Conservation (phyloP, 257 asterid genomes). For the Primulina tabacum region DNA sequence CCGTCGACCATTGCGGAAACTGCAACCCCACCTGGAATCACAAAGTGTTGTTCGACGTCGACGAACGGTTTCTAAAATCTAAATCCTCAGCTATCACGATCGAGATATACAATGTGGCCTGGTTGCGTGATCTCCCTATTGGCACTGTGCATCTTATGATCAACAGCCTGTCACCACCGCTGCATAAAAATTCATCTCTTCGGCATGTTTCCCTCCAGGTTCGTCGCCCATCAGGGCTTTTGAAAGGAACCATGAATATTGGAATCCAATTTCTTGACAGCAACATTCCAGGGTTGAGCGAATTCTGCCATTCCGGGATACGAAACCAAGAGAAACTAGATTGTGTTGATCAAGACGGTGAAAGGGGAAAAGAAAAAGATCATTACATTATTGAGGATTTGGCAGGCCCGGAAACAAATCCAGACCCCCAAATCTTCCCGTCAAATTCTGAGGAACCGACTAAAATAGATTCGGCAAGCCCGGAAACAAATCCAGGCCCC, state of each 20-base stretch:
- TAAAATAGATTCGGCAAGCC: not conserved
- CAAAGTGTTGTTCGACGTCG: constrained; percentile 40
- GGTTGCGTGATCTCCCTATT: constrained; percentile 52
- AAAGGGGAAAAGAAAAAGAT: not conserved
- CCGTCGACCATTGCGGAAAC: constrained; percentile 42
- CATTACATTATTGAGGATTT: not conserved
- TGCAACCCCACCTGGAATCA: constrained; percentile 47
- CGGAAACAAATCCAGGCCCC: not conserved
- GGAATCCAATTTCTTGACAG: constrained; percentile 31
- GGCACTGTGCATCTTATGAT: constrained; percentile 37
- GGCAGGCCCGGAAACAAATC: not conserved
- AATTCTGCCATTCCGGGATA: constrained; percentile 14
- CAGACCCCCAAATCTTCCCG: not conserved
- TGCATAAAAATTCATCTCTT: constrained; percentile 22
- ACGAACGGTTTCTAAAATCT: constrained; percentile 34
- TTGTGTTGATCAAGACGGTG: not conserved
- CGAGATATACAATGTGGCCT: constrained; percentile 45
- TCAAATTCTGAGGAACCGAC: not conserved
- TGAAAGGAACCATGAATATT: constrained; percentile 41
- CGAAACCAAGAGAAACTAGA: not conserved
- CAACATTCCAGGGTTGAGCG: constrained; percentile 17
- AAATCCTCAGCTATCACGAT: constrained; percentile 29
- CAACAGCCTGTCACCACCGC: constrained; percentile 31
- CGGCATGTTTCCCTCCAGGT: constrained; percentile 34
- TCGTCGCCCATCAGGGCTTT: constrained; percentile 39